A percentile compares a stretch with the other conserved stretches of the same genome.
Conservation (phyloP, 2,329 filamentous ascomycete genomes). For the Penicillium concentricum region DNA sequence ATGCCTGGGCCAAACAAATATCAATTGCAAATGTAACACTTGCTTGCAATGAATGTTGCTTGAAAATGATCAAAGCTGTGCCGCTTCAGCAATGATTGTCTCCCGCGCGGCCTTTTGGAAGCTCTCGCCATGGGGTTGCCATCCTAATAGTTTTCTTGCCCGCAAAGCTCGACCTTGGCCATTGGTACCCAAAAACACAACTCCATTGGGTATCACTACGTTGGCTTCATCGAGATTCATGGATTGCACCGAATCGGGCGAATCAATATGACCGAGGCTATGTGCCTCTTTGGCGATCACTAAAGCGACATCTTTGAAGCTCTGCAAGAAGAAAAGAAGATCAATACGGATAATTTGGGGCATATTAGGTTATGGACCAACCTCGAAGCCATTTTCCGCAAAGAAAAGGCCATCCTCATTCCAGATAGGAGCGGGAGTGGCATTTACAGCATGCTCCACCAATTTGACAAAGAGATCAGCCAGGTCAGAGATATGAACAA, state of each 20-base stretch:
- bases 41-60: neutral
- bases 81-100: constrained; percentile 3
- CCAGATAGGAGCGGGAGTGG: constrained; percentile 10
- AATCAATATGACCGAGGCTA: constrained; percentile 4
- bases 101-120: neutral
- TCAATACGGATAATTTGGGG: neutral
- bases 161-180: constrained; percentile 4
- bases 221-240: constrained; percentile 4
- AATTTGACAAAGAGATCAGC: constrained; percentile 53
- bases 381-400: constrained; percentile 9
- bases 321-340: neutral
- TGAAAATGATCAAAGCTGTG: neutral
- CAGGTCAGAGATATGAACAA: constrained; percentile 61
- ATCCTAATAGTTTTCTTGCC: neutral
- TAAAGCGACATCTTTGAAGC: constrained; percentile 3
- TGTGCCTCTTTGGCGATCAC: constrained; percentile 3
- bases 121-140: neutral
- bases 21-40: neutral
- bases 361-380: neutral
- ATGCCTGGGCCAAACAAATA: neutral
- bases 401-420: constrained; percentile 20
- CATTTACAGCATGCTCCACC: constrained; percentile 45
- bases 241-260: neutral
- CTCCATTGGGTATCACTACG: constrained; percentile 1
- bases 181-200: neutral